Percentiles rank a stretch among this genome's conserved stretches.
Conservation (phyloP, 352 stramenopile species). For the Elongisporangium undulatum region DNA sequence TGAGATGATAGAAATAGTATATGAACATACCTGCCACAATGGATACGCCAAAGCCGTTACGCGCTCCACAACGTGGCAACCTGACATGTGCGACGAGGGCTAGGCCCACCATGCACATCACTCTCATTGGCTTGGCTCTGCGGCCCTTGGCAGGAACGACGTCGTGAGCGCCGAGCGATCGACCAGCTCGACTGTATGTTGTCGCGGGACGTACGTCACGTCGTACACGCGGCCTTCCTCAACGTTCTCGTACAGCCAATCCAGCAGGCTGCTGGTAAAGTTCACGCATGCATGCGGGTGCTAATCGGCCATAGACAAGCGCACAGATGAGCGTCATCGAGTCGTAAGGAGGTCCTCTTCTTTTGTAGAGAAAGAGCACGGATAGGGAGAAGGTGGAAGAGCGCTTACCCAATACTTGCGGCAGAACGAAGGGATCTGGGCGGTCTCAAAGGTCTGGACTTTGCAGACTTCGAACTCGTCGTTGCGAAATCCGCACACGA, state of each 20-base stretch:
- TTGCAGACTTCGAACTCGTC: constrained; percentile 59
- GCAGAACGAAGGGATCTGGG: constrained; percentile 55
- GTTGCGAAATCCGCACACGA: constrained; percentile 70
- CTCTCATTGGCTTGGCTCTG: neutral
- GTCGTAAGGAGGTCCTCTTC: constrained; percentile 6
- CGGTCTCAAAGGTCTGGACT: constrained; percentile 59
- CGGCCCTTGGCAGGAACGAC: constrained; percentile 28
- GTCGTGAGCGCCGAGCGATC: constrained; percentile 5
- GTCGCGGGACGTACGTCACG: constrained; percentile 44
- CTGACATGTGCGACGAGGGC: neutral
- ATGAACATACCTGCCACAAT: neutral
- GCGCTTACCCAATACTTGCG: constrained; percentile 65
- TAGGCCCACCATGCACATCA: neutral
- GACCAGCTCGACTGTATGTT: constrained; percentile 44
- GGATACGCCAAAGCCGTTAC: neutral
- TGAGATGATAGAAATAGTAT: neutral
- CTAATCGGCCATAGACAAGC: constrained; percentile 3
- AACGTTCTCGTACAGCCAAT: constrained; percentile 45
- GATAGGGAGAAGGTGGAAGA: neutral
- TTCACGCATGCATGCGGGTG: constrained; percentile 58
- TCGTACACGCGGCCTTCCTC: constrained; percentile 35
- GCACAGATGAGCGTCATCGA: constrained; percentile 8
- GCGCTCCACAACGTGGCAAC: neutral
- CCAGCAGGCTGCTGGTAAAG: constrained; percentile 57
- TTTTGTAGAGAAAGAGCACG: constrained; percentile 6